Evolutionary conservation across 202 grass and related monocot species (phyloP).

Genomic region (Schoenoplectus tabernaemontani): DNA sequence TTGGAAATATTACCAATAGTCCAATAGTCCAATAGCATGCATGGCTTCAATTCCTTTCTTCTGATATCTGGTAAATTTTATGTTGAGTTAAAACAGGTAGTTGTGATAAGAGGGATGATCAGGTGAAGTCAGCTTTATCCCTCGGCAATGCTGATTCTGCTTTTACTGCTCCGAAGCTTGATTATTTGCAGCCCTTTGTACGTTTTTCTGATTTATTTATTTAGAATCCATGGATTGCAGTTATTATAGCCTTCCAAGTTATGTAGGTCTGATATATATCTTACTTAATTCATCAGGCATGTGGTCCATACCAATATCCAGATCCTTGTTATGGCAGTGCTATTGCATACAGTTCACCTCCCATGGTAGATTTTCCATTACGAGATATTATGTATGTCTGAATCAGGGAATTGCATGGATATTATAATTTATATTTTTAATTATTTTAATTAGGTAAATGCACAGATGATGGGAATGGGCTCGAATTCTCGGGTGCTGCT

Average conservation of each 20-base stretch:
- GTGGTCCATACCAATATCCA: slow-evolving; percentile 57
- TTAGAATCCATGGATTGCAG: slow-evolving; percentile 3
- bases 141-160: slow-evolving; percentile 42
- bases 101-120: slow-evolving; percentile 44
- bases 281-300: slow-evolving; percentile 44
- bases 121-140: slow-evolving; percentile 66
- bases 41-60: background rate
- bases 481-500: slow-evolving; percentile 49
- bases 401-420: background rate
- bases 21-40: background rate
- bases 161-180: slow-evolving; percentile 47
- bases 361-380: slow-evolving; percentile 45
- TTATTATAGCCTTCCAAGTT: slow-evolving; percentile 27
- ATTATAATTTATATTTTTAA: slow-evolving; percentile 3
- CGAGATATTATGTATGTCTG: slow-evolving; percentile 6
- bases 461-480: slow-evolving; percentile 47
- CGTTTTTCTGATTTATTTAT: slow-evolving; percentile 31
- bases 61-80: slow-evolving; percentile 27
- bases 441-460: slow-evolving; percentile 47
- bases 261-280: slow-evolving; percentile 12
- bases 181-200: slow-evolving; percentile 58
- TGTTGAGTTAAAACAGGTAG: slow-evolving; percentile 27
- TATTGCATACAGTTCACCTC: slow-evolving; percentile 42
- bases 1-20: slow-evolving; percentile 6
- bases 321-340: slow-evolving; percentile 58